Conservation (phyloP, 345 rosid species). For the Hypericum perforatum region DNA sequence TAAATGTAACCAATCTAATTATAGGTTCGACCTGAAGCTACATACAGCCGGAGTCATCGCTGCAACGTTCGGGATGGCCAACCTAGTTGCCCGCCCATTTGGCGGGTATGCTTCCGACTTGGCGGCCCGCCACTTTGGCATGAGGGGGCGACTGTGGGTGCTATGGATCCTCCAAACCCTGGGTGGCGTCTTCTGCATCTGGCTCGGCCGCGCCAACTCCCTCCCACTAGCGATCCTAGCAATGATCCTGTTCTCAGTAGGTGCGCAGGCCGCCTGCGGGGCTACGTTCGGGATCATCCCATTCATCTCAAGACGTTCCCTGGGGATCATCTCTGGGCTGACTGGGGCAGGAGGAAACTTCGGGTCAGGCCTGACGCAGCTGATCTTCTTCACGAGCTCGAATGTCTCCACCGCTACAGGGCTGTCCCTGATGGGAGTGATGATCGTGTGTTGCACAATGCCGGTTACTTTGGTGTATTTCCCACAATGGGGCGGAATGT, state of each 20-base stretch:
- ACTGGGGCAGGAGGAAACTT: conserved; percentile 77
- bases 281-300: conserved; percentile 73
- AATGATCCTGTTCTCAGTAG: conserved; percentile 69
- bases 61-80: conserved; percentile 81
- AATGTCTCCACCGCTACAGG: conserved; percentile 47
- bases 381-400: conserved; percentile 51
- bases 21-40: conserved; percentile 59
- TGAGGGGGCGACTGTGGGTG: conserved; percentile 76
- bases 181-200: conserved; percentile 63
- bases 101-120: conserved; percentile 64
- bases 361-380: conserved; percentile 67
- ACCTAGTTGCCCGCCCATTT: conserved; percentile 62
- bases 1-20: neutral
- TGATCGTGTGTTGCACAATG: conserved; percentile 52
- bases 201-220: conserved; percentile 59
- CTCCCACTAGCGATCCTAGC: conserved; percentile 57
- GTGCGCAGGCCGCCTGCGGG: conserved; percentile 83
- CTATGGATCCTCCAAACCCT: conserved; percentile 68
- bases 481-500: conserved; percentile 85
- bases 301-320: conserved; percentile 58
- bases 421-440: conserved; percentile 55
- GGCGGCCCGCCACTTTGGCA: conserved; percentile 48
- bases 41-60: conserved; percentile 71
- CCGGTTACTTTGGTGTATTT: conserved; percentile 58
- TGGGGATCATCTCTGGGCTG: conserved; percentile 69